Conservation (phyloP, 148 eudicot genomes). For the Fallopia convolvulus region DNA sequence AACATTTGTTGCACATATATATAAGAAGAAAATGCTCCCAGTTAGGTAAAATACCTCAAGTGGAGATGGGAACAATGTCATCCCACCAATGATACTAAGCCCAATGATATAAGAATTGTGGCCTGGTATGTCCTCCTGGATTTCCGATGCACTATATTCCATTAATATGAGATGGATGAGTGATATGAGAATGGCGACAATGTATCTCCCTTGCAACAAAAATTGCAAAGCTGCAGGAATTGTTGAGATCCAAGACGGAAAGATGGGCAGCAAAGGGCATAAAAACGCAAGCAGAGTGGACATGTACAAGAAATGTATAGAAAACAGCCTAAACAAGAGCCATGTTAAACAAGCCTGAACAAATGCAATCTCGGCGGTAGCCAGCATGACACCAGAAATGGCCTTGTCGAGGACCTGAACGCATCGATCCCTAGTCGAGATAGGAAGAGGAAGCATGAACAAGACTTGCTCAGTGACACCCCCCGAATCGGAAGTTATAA, state of each 20-base stretch:
- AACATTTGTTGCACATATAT: too few species aligned
- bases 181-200: constrained; percentile 46
- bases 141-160: constrained; percentile 70
- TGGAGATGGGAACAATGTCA: constrained; percentile 81
- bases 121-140: constrained; percentile 75
- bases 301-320: constrained; percentile 83
- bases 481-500: constrained; percentile 86
- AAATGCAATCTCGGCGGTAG: constrained; percentile 73
- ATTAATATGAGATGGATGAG: constrained; percentile 61
- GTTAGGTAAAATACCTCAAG: constrained; percentile 36
- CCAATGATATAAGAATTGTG: constrained; percentile 77
- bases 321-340: constrained; percentile 79
- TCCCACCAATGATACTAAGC: constrained; percentile 91
- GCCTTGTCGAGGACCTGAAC: constrained; percentile 89
- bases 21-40: too few species aligned
- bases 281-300: constrained; percentile 73
- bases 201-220: constrained; percentile 60
- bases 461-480: constrained; percentile 87
- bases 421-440: constrained; percentile 53
- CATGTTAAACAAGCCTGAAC: constrained; percentile 92
- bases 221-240: constrained; percentile 71
- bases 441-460: constrained; percentile 63
- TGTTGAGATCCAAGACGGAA: constrained; percentile 66
- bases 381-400: constrained; percentile 69
- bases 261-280: constrained; percentile 70